These are phyloP conservation scores for Bromus sterilis DNA, from an alignment of 176 grass and related monocot species.

Conservation along the genomic window DNA sequence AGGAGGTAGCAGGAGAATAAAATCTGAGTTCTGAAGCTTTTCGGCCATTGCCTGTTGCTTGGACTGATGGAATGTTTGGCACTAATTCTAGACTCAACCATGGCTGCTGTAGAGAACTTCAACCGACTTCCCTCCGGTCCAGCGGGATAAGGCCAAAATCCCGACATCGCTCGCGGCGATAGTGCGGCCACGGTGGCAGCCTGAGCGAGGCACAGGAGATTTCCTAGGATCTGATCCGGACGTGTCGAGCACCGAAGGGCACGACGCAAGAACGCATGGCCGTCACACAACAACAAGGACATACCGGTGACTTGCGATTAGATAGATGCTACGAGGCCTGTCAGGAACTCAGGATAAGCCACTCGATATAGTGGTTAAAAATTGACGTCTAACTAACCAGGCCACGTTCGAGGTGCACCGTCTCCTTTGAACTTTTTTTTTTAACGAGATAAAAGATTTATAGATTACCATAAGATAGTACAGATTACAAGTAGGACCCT, in stretches of 20 bases:
- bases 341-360: too few species aligned
- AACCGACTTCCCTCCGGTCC: too few species aligned
- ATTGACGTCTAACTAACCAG: background rate
- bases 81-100: too few species aligned
- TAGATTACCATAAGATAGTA: too few species aligned
- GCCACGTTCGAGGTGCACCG: background rate
- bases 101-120: too few species aligned
- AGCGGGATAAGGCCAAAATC: background rate
- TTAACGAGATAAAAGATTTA: too few species aligned
- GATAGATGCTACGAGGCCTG: background rate
- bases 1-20: background rate
- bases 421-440: too few species aligned
- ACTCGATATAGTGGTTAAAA: background rate
- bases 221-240: background rate
- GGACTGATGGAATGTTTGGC: background rate
- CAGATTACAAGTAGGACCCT: too few species aligned
- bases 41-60: background rate
- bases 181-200: background rate
- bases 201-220: background rate
- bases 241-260: background rate
- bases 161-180: background rate
- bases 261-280: background rate
- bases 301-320: background rate
- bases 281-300: background rate
- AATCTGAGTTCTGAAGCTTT: background rate